These are phyloP conservation scores for Ogataea ganodermae DNA, from an alignment of 805 yeast genomes.

Conservation along the genomic window DNA sequence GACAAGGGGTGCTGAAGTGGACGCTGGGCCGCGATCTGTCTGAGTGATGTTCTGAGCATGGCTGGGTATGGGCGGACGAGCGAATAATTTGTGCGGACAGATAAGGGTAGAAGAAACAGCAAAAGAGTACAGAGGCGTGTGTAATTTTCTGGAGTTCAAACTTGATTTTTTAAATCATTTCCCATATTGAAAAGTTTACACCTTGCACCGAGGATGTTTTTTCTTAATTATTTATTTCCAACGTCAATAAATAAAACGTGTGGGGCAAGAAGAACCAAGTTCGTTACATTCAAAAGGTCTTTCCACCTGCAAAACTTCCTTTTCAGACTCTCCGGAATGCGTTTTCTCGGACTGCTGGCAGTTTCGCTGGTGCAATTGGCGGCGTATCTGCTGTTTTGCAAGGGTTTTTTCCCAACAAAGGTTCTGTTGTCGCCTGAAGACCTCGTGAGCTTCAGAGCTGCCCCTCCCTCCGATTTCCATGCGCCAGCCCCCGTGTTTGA, in stretches of 20 bases:
- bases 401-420: conserved; percentile 93
- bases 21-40: neutral
- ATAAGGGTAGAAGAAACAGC: too few species aligned
- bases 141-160: too few species aligned
- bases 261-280: neutral
- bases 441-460: conserved; percentile 35
- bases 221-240: neutral
- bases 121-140: too few species aligned
- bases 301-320: neutral
- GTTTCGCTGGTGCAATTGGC: conserved; percentile 41
- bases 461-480: conserved; percentile 29
- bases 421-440: conserved; percentile 67
- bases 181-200: neutral
- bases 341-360: conserved; percentile 20
- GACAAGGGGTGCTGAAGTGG: neutral
- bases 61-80: neutral
- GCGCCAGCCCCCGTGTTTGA: conserved; percentile 52
- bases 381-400: conserved; percentile 65
- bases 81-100: too few species aligned
- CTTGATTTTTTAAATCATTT: neutral
- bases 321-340: conserved; percentile 9
- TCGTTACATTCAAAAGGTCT: neutral
- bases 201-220: conserved; percentile 1
- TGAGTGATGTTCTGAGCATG: conserved; percentile 3
- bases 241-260: neutral